A percentile compares a stretch with the other conserved stretches of the same genome.
phyloP scores from a whole-genome alignment of 1,284 basidiomycete genomes.

The Lentinula novae-zelandiae region DNA sequence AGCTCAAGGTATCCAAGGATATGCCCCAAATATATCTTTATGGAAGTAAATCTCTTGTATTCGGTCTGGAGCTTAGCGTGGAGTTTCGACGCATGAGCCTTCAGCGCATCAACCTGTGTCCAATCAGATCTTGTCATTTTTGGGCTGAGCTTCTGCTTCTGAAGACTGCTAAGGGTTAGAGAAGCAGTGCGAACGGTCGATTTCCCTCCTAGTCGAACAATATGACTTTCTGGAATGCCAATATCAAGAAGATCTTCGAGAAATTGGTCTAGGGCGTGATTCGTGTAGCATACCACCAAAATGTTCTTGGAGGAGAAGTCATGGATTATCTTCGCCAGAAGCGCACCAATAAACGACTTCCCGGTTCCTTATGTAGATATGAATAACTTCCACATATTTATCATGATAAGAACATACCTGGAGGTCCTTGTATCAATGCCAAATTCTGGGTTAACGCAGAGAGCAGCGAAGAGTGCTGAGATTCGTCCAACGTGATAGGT shows the following conservation, averaged over 20 bases:
- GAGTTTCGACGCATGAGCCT: conserved; percentile 22
- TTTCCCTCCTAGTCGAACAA: conserved; percentile 56
- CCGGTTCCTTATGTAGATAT: conserved; percentile 47
- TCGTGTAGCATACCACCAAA: conserved; percentile 64
- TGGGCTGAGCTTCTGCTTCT: conserved; percentile 25
- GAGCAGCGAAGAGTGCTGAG: conserved; percentile 48
- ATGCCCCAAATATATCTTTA: conserved; percentile 23
- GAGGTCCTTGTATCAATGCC: conserved; percentile 63
- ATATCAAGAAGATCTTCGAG: conserved; percentile 55
- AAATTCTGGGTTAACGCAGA: conserved; percentile 50
- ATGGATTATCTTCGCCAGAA: conserved; percentile 54
- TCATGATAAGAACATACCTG: conserved; percentile 35
- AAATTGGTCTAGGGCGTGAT: conserved; percentile 65
- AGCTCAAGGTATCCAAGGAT: conserved; percentile 43
- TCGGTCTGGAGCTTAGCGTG: conserved; percentile 23
- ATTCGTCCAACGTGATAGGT: conserved; percentile 43
- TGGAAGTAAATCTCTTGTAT: conserved; percentile 30
- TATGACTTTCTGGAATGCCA: conserved; percentile 42
- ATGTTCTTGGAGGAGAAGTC: conserved; percentile 42
- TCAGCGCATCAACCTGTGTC: conserved; percentile 35
- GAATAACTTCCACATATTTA: too few relatives aligned
- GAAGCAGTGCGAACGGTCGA: conserved; percentile 40
- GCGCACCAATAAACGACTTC: conserved; percentile 64
- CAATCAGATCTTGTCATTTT: conserved; percentile 29
- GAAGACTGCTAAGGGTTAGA: conserved; percentile 29